phyloP scores from a whole-genome alignment of 441 rosid species.

The Biscutella laevigata region DNA sequence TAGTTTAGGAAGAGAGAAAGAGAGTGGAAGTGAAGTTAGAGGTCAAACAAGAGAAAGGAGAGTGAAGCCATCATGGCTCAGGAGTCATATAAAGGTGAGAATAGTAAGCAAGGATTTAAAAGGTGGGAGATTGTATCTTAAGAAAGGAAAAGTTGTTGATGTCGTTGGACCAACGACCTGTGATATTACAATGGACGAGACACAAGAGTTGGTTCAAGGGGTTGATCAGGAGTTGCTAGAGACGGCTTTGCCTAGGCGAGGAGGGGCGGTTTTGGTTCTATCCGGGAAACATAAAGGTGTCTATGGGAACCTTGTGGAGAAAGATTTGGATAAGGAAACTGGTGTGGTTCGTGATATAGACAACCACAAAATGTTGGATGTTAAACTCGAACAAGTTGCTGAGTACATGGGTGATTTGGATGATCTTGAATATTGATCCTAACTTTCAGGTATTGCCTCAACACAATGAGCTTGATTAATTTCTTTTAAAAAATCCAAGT shows the following conservation, averaged over 20 bases:
- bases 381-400: slow-evolving; percentile 69
- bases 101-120: slow-evolving; percentile 55
- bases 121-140: slow-evolving; percentile 62
- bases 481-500: too few relatives aligned
- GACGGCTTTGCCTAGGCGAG: slow-evolving; percentile 64
- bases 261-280: slow-evolving; percentile 55
- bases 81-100: slow-evolving; percentile 60
- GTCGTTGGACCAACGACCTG: slow-evolving; percentile 57
- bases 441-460: slow-evolving; percentile 3
- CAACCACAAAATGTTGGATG: slow-evolving; percentile 44
- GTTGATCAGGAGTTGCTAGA: slow-evolving; percentile 69
- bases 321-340: slow-evolving; percentile 48
- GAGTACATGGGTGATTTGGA: slow-evolving; percentile 68
- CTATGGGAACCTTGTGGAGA: slow-evolving; percentile 50
- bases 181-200: slow-evolving; percentile 61
- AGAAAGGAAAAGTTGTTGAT: slow-evolving; percentile 62
- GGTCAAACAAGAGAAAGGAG: slow-evolving; percentile 14
- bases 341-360: slow-evolving; percentile 59
- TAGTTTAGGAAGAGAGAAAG: slow-evolving; percentile 26
- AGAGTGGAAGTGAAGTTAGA: slow-evolving; percentile 7
- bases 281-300: slow-evolving; percentile 54
- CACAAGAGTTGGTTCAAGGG: slow-evolving; percentile 51
- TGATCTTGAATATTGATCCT: slow-evolving; percentile 43
- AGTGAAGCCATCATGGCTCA: slow-evolving; percentile 43
- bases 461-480: too few relatives aligned